Conservation (phyloP, 2,329 filamentous ascomycete species). For the Ophiostoma piceae region DNA sequence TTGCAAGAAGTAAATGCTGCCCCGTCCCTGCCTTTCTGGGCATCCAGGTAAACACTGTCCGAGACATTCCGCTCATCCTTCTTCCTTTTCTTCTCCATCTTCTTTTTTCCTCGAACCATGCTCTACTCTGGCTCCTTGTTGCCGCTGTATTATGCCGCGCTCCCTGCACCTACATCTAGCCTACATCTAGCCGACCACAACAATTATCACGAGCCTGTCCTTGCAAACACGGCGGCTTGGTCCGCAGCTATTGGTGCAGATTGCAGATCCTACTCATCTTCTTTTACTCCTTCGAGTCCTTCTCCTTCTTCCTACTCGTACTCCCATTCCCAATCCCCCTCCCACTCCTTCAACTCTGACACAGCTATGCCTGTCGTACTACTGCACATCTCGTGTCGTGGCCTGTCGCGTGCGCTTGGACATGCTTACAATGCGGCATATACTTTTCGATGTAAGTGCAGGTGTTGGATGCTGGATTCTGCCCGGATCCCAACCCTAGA, state of each 20-base stretch:
- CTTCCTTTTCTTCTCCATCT: not conserved
- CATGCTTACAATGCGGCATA: not conserved
- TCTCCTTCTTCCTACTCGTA: too few species aligned
- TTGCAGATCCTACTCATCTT: not conserved
- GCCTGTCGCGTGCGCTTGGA: not conserved
- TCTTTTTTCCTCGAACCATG: not conserved
- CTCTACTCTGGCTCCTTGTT: not conserved
- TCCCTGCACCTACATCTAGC: not conserved
- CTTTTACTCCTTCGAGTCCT: not conserved
- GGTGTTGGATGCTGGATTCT: not conserved
- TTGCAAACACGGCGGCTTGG: not conserved
- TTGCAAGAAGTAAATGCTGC: too few species aligned
- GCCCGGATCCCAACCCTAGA: not conserved
- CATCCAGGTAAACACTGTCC: not conserved
- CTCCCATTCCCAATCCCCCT: not conserved
- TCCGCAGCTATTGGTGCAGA: not conserved
- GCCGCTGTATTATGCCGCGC: not conserved
- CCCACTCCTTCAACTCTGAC: not conserved
- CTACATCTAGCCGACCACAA: not conserved
- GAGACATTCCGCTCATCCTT: not conserved
- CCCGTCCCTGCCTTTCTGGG: not conserved
- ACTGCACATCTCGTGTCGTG: conserved; percentile 1
- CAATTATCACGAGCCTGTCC: too few species aligned
- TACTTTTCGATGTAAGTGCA: not conserved
- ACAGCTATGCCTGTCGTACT: not conserved